Evolutionary conservation across 768 basidiomycete genomes (phyloP), one percentile per base, ranked within the genome.

Genomic region (Cystoderma amianthinum): DNA sequence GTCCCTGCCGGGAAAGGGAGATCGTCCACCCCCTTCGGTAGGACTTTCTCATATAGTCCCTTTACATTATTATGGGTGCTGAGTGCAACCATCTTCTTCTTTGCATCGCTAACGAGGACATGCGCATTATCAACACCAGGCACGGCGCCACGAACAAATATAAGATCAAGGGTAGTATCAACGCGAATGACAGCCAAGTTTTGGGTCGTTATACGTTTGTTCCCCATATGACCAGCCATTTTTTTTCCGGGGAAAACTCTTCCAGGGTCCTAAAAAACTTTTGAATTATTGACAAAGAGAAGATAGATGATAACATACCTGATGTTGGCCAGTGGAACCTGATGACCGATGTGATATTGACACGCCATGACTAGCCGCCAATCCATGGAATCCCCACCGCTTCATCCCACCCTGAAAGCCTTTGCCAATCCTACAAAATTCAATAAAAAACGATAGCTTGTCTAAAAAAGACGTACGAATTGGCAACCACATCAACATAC

Each of bases 351-450:
- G 96, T 6, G 90, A 90, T 48, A 93, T 57, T 46, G 96, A 97
- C 36, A 90, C 88, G 82, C 96, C 96, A 58, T 99, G 96, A 63
- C 90, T 89, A 2, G 92, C 94, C 35, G 82, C 78, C 21, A 93
- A 64, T 62, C 96, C 96, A 53, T 82, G 77, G 66, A 95, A 98
- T 23, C 85, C 83, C 82, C 91, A 93, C 36, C 90, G 74, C 60
- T 98, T 99, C 96, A 99, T 99, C 20, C 76, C 81, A 53, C 96
- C 96, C 48, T 91, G 87, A 62, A 94, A 97, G 5, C 96, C 96
- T 64, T 98, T 98, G 17, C 96, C 96, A 44, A 95, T 87, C 3
- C 94, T 99, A 35, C 16, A 46, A 22, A 16, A 17, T 32, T 20
- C 15, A 13, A 25, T 42, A 20, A 38, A 37, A 6, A 42, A 16